A percentile compares a stretch with the other conserved stretches of the same genome.
phyloP scores from a whole-genome alignment of 139 green algal genomes.

The Auxenochlorella protothecoides region DNA sequence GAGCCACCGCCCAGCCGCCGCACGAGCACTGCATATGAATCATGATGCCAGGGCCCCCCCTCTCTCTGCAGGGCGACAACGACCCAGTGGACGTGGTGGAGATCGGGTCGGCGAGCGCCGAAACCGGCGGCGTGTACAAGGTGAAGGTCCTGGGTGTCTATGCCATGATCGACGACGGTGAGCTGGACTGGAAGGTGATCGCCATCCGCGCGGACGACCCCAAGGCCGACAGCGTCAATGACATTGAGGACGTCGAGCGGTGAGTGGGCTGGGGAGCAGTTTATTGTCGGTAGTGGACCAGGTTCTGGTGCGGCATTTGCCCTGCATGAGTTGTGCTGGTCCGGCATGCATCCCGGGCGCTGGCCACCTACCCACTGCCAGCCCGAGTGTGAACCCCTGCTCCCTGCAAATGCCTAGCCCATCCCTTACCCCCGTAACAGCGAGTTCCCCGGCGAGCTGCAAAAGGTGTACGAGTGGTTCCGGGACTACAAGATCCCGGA shows the following conservation, averaged over 20 bases:
- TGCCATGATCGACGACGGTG: conserved; percentile 97
- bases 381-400: no score
- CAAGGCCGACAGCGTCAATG: conserved; percentile 80
- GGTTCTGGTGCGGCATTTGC: no score
- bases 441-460: conserved; percentile 86
- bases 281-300: no score
- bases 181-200: conserved; percentile 99
- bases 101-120: conserved; percentile 58
- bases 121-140: conserved; percentile 84
- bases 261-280: conserved; percentile 9
- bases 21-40: no score
- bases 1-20: no score
- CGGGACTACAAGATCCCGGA: conserved; percentile 99
- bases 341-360: no score
- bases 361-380: no score
- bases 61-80: conserved; percentile 74
- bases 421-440: conserved; percentile 29
- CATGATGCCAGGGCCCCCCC: neutral
- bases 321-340: no score
- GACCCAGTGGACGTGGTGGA: conserved; percentile 98
- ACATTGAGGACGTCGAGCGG: conserved; percentile 93
- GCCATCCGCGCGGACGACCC: conserved; percentile 82
- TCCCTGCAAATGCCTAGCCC: neutral
- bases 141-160: conserved; percentile 76
- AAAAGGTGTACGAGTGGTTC: conserved; percentile 93